These are phyloP conservation scores for Gonapodya sp. DNA, from an alignment of 192 early-diverging fungal genomes.

Conservation along the genomic window DNA sequence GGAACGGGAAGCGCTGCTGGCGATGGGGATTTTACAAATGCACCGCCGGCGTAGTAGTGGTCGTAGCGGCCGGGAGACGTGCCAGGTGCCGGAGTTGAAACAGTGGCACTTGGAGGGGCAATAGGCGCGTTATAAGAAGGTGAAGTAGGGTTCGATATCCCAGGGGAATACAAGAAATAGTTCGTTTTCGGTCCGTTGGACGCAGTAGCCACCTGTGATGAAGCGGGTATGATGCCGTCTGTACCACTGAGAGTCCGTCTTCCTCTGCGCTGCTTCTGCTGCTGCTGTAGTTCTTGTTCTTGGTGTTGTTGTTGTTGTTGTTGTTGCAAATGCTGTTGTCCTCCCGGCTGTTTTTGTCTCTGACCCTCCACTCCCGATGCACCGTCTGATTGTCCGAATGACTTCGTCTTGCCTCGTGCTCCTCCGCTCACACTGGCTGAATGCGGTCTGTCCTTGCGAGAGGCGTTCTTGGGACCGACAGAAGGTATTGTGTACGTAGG, in stretches of 20 bases:
- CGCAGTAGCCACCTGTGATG: background rate
- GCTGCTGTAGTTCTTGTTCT: background rate
- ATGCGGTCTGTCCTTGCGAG: background rate
- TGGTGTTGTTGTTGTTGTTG: background rate
- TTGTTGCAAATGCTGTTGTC: background rate
- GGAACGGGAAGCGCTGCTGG: conserved; percentile 5
- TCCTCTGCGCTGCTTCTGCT: background rate
- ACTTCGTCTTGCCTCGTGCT: background rate
- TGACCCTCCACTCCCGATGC: background rate
- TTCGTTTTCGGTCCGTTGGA: background rate
- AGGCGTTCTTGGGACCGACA: background rate
- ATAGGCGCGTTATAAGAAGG: background rate
- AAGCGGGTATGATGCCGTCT: background rate
- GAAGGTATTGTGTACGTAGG: background rate
- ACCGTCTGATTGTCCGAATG: background rate
- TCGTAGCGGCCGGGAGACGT: background rate
- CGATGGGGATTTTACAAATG: background rate
- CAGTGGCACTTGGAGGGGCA: background rate
- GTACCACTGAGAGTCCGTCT: background rate
- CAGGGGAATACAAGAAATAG: too few relatives aligned
- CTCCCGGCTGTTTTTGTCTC: too few relatives aligned
- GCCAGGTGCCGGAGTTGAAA: background rate
- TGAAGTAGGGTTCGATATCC: too few relatives aligned
- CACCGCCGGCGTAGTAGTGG: conserved; percentile 9
- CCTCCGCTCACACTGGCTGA: too few relatives aligned